A percentile compares a stretch with the other conserved stretches of the same genome.
phyloP scores from a whole-genome alignment of 495 filamentous ascomycete species.

The Aspergillus haitiensis region DNA sequence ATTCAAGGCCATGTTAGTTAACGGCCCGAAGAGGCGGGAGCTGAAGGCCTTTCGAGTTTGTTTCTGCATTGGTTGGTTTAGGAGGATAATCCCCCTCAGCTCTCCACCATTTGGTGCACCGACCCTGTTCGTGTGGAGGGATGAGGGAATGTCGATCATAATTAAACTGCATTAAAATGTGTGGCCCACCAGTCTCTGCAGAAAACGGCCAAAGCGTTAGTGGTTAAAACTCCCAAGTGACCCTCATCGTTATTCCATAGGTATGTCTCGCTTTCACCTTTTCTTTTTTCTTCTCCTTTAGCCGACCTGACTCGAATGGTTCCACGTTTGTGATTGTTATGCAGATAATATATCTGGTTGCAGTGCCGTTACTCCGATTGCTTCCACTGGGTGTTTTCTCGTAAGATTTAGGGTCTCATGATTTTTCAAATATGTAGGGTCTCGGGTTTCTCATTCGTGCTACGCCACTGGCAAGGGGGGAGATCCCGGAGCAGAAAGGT shows the following conservation, averaged over 20 bases:
- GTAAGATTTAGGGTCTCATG: not conserved
- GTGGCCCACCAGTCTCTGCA: not conserved
- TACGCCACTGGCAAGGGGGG: not conserved
- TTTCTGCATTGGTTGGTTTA: not conserved
- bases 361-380: not conserved
- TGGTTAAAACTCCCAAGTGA: not conserved
- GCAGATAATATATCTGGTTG: not conserved
- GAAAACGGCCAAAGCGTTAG: not conserved
- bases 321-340: not conserved
- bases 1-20: not conserved
- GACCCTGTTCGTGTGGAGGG: not conserved
- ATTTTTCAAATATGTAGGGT: not conserved
- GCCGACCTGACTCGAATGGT: too few species aligned
- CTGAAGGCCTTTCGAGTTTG: not conserved
- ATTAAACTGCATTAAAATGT: not conserved
- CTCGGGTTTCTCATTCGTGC: not conserved
- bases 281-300: not conserved
- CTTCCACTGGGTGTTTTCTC: not conserved
- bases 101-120: too few species aligned
- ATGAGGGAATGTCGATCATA: not conserved
- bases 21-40: not conserved
- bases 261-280: not conserved
- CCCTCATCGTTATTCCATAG: not conserved
- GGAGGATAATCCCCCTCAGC: not conserved
- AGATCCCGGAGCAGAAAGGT: not conserved